Evolutionary conservation across 495 filamentous ascomycete genomes (phyloP).

Genomic region (Talaromyces nanjingensis): DNA sequence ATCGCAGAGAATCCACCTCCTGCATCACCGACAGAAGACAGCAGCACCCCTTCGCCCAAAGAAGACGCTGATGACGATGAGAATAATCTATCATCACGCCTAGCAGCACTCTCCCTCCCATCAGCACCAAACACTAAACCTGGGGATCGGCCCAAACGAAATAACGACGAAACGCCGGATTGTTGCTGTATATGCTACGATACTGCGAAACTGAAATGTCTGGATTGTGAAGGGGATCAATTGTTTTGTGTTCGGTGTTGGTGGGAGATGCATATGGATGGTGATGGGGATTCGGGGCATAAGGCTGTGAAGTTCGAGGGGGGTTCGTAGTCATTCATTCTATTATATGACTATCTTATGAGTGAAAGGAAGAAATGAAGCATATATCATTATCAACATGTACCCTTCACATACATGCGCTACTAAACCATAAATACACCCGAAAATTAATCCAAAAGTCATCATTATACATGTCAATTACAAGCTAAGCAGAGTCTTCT

Average conservation of each 20-base stretch:
- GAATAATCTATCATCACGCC: neutral
- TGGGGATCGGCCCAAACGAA: neutral
- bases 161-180: neutral
- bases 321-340: neutral
- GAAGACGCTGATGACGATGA: neutral
- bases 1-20: neutral
- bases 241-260: slow-evolving; percentile 12
- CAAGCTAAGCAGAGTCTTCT: neutral
- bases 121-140: slow-evolving; percentile 4
- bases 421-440: neutral
- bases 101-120: slow-evolving; percentile 8
- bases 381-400: too few relatives aligned
- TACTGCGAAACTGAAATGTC: slow-evolving; percentile 1
- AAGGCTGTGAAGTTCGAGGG: slow-evolving; percentile 3
- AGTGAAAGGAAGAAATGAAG: neutral
- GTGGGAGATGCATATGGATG: slow-evolving; percentile 10
- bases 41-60: neutral
- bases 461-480: neutral
- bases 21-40: neutral
- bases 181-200: slow-evolving; percentile 12
- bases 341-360: neutral
- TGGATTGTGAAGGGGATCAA: slow-evolving; percentile 7
- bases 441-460: neutral
- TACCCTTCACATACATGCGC: neutral
- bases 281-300: neutral